Conservation (phyloP, 129 eudicot genomes). For the Lactuca saligna region DNA sequence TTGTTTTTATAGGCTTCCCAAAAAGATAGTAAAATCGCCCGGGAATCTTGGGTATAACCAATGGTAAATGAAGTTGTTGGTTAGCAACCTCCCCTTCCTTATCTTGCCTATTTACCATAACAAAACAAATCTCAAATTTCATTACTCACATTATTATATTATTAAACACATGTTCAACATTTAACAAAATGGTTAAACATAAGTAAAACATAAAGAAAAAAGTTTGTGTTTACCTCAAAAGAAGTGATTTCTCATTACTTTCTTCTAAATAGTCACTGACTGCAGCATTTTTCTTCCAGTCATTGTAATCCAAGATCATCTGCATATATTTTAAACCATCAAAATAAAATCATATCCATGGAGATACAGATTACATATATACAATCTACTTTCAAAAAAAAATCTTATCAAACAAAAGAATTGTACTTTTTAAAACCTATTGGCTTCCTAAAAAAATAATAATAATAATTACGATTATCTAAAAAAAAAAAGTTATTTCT, state of each 20-base stretch:
- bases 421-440: neutral
- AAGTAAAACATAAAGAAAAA: neutral
- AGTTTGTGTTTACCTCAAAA: slow-evolving; percentile 50
- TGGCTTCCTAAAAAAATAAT: too few relatives aligned
- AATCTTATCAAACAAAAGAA: too few relatives aligned
- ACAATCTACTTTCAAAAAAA: neutral
- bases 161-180: neutral
- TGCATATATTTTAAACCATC: slow-evolving; percentile 26
- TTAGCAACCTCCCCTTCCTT: slow-evolving; percentile 36
- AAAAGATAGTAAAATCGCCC: slow-evolving; percentile 58
- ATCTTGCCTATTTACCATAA: slow-evolving; percentile 23
- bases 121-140: neutral
- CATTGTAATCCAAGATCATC: slow-evolving; percentile 76
- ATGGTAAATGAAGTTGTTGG: slow-evolving; percentile 43
- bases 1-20: slow-evolving; percentile 57
- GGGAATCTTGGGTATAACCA: slow-evolving; percentile 49
- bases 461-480: too few relatives aligned
- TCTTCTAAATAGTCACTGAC: slow-evolving; percentile 31
- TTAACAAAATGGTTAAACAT: neutral
- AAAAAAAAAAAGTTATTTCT: slow-evolving; percentile 14
- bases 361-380: neutral
- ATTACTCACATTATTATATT: too few relatives aligned
- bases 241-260: slow-evolving; percentile 22
- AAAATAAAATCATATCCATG: neutral
- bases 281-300: slow-evolving; percentile 54